Evolutionary conservation across 2,329 filamentous ascomycete species (phyloP).

Genomic region (Aspergillus udagawae): DNA sequence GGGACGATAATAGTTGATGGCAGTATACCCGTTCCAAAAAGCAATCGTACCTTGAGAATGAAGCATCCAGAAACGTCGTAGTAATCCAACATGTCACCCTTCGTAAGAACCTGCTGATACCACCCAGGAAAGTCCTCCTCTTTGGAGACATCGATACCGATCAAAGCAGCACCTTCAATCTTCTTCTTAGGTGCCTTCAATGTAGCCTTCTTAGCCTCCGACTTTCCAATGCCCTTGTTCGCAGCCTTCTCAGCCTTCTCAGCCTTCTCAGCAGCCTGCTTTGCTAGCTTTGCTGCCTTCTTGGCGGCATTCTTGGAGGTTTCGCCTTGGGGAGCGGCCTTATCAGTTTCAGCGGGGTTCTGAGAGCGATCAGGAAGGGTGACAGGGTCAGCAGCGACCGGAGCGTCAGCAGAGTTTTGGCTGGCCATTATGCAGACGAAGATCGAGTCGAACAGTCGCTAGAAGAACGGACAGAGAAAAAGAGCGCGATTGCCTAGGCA

Average conservation of each 20-base stretch:
- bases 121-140: constrained; percentile 84
- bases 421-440: constrained; percentile 27
- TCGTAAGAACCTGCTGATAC: constrained; percentile 97
- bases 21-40: background rate
- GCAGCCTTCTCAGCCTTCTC: constrained; percentile 47
- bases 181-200: constrained; percentile 49
- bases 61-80: constrained; percentile 98
- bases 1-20: background rate
- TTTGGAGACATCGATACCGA: constrained; percentile 84
- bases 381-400: constrained; percentile 21
- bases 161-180: constrained; percentile 62
- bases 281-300: constrained; percentile 21
- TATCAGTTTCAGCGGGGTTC: constrained; percentile 38
- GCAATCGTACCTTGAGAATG: constrained; percentile 65
- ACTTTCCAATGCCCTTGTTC: constrained; percentile 42
- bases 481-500: constrained; percentile 14
- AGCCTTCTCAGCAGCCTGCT: constrained; percentile 43
- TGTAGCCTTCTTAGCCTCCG: constrained; percentile 42
- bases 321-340: constrained; percentile 29
- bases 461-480: constrained; percentile 13
- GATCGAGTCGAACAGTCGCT: constrained; percentile 15
- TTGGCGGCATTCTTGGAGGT: constrained; percentile 29
- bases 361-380: constrained; percentile 38
- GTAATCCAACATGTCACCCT: constrained; percentile 97
- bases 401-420: constrained; percentile 26